These are phyloP conservation scores for Melampsora abietis-canadensis DNA, from an alignment of 1,284 basidiomycete genomes.

Conservation along the genomic window DNA sequence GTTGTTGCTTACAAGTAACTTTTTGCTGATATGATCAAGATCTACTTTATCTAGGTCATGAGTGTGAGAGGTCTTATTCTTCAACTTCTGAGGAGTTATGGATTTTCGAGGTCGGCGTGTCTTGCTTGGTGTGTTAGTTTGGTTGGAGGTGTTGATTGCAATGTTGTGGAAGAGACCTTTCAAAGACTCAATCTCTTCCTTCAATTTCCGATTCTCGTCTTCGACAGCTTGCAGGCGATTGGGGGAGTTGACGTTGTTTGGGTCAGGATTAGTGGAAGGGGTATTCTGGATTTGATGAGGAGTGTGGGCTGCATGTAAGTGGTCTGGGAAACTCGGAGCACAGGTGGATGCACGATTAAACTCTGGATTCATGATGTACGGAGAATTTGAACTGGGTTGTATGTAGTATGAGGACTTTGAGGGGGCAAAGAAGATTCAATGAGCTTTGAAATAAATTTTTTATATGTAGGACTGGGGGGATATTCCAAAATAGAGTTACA, in stretches of 20 bases:
- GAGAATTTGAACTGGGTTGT: neutral
- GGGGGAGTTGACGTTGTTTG: neutral
- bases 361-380: neutral
- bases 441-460: neutral
- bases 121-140: slow-evolving; percentile 1
- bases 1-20: slow-evolving; percentile 2
- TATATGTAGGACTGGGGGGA: neutral
- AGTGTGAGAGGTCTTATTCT: neutral
- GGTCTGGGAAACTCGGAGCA: neutral
- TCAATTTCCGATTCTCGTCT: slow-evolving; percentile 24
- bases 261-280: neutral
- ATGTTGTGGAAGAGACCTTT: slow-evolving; percentile 18
- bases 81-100: slow-evolving; percentile 13
- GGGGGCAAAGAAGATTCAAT: neutral
- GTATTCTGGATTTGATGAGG: slow-evolving; percentile 1
- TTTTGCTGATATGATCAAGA: slow-evolving; percentile 2
- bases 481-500: neutral
- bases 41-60: slow-evolving; percentile 10
- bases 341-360: slow-evolving; percentile 14
- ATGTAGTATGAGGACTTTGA: neutral
- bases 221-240: slow-evolving; percentile 17
- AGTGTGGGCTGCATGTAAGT: neutral
- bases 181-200: slow-evolving; percentile 8
- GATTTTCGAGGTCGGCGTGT: slow-evolving; percentile 19
- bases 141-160: slow-evolving; percentile 6